A percentile compares a stretch with the other conserved stretches of the same genome.
These are phyloP conservation scores for Allium fistulosum DNA, from an alignment of 106 monocot genomes.

Conservation along the genomic window DNA sequence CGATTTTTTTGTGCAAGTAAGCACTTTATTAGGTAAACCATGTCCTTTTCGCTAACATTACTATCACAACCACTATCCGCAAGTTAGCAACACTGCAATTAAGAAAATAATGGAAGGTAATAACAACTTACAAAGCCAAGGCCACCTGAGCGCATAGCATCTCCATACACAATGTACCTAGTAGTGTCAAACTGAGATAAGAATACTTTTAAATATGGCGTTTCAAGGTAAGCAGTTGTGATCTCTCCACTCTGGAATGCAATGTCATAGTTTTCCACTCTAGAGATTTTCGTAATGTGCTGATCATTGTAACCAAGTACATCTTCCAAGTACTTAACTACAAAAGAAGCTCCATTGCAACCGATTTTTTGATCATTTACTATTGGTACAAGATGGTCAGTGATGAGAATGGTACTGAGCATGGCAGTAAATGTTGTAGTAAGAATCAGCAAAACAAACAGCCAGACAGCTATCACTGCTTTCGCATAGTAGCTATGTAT, in stretches of 20 bases:
- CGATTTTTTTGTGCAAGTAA: no score
- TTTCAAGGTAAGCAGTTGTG: constrained; percentile 1
- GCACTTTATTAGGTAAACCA: no score
- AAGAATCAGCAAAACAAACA: background rate
- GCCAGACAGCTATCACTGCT: constrained; percentile 6
- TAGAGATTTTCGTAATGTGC: background rate
- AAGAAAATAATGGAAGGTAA: background rate
- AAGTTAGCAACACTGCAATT: background rate
- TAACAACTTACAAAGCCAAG: constrained; percentile 21
- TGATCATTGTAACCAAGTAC: background rate
- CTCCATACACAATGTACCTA: constrained; percentile 17
- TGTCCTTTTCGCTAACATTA: no score
- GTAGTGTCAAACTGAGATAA: constrained; percentile 2
- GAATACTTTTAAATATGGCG: constrained; percentile 19
- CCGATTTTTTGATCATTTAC: background rate
- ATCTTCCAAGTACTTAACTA: background rate
- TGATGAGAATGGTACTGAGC: background rate
- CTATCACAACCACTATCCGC: no score
- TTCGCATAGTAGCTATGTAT: constrained; percentile 4
- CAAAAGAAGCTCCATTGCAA: background rate
- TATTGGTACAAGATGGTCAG: background rate
- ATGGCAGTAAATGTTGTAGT: background rate
- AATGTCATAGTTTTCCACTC: background rate
- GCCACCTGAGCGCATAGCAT: constrained; percentile 7
- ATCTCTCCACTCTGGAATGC: background rate